Evolutionary conservation across 306 rosid genomes (phyloP), one percentile per base, ranked within the genome.

Genomic region (Aeschynomene evenia): DNA sequence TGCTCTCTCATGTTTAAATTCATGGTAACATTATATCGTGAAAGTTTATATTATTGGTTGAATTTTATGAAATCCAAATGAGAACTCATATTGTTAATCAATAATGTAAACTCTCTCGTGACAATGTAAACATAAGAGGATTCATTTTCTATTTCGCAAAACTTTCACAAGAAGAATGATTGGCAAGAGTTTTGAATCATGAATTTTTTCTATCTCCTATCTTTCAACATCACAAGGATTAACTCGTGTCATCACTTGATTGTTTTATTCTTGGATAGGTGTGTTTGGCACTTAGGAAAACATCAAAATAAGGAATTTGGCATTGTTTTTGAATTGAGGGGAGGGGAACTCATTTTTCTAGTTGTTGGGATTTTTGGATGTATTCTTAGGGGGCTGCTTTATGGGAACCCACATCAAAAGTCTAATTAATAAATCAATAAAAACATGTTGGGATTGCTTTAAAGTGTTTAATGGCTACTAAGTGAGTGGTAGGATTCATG

Each of bases 361-460:
- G 78, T 72, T 67, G 82, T 82, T 80, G 88, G 66, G 67, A 55
- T 37, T 70, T 84, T 84, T 79, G 88, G 90, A 80, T 70, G 78
- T 63, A 78, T 68, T 82, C 77, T 71, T 15, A 60, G 80, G 83
- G 83, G 72, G 68, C 79, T 72, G 48, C 87, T 22, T 57, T 57
- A 40, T 70, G 52, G 61, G 62, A 58, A 19, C 42, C 71, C 77
- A 12, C 67, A 74, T 9, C 10, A 54, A 53, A 69, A 48, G 59
- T 46, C 46, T 56, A 54, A 60, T 66, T 54, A 46, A 63, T 64
- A 40, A 31, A 37, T 26, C 24, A 26, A 6, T 28, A 45, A 43
- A 45, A 42, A 64, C 52, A n/a, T 75, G 80, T 81, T 75, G 81
- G 79, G 71, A 66, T 70, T 37, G 75, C 80, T 83, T 75, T 82